Evolutionary conservation across 2,329 filamentous ascomycete genomes (phyloP).

Genomic region (Xylariaceae sp.): DNA sequence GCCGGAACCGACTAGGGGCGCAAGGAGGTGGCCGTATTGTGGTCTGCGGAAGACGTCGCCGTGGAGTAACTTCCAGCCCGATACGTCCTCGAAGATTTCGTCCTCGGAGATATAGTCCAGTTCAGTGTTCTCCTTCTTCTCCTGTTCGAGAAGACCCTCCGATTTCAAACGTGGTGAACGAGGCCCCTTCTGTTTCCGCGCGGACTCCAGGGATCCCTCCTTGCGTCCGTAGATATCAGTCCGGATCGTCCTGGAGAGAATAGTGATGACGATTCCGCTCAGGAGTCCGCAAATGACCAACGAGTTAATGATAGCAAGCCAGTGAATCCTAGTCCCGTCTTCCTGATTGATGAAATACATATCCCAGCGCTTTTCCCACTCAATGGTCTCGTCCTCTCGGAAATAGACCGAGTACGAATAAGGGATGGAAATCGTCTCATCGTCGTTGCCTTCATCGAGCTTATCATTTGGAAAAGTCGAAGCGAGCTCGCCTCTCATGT

Average conservation of each 20-base stretch:
- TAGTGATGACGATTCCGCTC: constrained; percentile 74
- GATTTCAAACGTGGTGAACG: constrained; percentile 39
- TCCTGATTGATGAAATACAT: constrained; percentile 85
- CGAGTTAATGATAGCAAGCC: constrained; percentile 84
- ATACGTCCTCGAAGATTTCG: constrained; percentile 70
- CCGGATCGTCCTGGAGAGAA: constrained; percentile 71
- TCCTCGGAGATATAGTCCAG: constrained; percentile 61
- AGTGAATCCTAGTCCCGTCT: constrained; percentile 75
- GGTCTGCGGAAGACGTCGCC: constrained; percentile 83
- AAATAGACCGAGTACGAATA: constrained; percentile 91
- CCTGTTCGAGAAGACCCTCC: constrained; percentile 59
- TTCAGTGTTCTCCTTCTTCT: constrained; percentile 47
- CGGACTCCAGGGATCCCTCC: constrained; percentile 61
- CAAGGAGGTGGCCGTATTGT: constrained; percentile 63
- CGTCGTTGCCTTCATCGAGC: constrained; percentile 54
- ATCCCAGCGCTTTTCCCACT: constrained; percentile 84
- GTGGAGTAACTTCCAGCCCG: constrained; percentile 83
- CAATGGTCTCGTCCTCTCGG: constrained; percentile 71
- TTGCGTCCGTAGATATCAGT: constrained; percentile 72
- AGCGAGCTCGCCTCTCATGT: constrained; percentile 42
- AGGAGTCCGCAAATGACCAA: constrained; percentile 75
- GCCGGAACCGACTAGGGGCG: constrained; percentile 76
- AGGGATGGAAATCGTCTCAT: constrained; percentile 64
- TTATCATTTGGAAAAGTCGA: constrained; percentile 35
- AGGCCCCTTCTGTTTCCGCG: constrained; percentile 53